Base-by-base conservation (phyloP, 768 basidiomycete genomes). In the Multifurca ochricompacta region DNA sequence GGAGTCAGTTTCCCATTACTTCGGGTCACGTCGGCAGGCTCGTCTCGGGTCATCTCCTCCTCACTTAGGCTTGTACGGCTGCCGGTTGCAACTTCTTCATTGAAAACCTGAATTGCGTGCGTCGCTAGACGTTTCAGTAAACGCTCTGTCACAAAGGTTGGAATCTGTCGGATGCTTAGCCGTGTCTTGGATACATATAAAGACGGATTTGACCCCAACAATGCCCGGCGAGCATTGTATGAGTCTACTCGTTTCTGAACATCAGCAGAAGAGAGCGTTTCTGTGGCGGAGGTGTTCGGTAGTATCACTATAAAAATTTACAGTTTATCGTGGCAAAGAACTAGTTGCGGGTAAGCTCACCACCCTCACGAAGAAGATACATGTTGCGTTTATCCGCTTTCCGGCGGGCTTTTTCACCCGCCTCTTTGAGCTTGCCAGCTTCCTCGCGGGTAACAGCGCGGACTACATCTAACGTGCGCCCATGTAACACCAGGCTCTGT, bases 381-480 rank as follows among this genome's bases (percentile, higher is more conserved):
- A 96, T 82, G 66, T 97, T 96, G 21, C 95, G 80, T 67, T 95
- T 94, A 69, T 99, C 96, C 1, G 85, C 84, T 68, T 94, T 94
- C 68, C 91, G 83, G 44, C 91, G 77, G 56, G 78, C 76, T 64
- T 81, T 83, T 66, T 94, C 93, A 3, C 87, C 85, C 16, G 85
- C 88, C 58, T 96, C 93, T 65, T 87, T 90, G 43, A 97, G 77
- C 67, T 87, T 87, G 4, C 80, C 78, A 6, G 96, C 96, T 60
- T 87, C 79, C 58, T 94, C 92, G 48, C 93, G 73, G 1, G 91
- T 92, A 28, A 99, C 92, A 2, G 96, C 96, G 9, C 83, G 80
- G 16, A 85, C 80, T 42, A 95, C 89, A 58, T 95, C 93, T 10
- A 99, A 79, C 2, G 93, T 93, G 18, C 95, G 80, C 6, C 95